Evolutionary conservation across 116 monocot genomes (phyloP), one percentile per base, ranked within the genome.

Genomic region (Phalaenopsis hybrid): DNA sequence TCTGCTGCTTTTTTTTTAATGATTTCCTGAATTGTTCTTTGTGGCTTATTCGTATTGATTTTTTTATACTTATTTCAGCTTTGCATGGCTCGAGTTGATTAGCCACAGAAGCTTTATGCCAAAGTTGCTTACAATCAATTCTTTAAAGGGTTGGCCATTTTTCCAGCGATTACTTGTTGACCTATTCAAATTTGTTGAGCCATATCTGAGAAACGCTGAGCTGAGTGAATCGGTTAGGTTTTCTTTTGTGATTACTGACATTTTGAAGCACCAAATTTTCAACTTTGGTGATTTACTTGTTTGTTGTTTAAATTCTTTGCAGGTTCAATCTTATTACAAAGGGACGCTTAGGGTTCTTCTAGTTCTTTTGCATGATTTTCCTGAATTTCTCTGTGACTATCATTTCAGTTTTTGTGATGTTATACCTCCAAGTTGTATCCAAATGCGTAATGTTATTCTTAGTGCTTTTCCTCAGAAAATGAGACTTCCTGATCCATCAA

Each of bases 381-480:
- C 98, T 52, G 93, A 98, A 76, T 95, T 98, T 81, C 87, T 98
- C 0, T 98, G 98, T 81, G 95, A 98, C 48, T 95, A 95, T 81
- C 98, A 98, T 86, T 98, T 98, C 83, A 92, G 98, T 81, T 98
- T 98, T 43, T 98, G 98, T 86, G 98, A 98, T 85, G 98, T 95
- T 51, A 98, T 98, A 57, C 98, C 98, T 77, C 84, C 98, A 37
- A 95, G 89, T 80, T 98, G 98, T 79, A 93, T 98, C 72, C 95
- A 98, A 72, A 92, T 98, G 95, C 90, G 98, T 8, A 98, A 98
- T 87, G 89, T 98, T 72, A 95, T 98, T 76, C 95, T 98, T 49
- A 98, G 98, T 91, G 98, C 98, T n/a, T 98, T 98, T 87, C 98
- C 98, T 8, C 91, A 88, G 1, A 93, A 98, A 67, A 98, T 98